A percentile compares a stretch with the other conserved stretches of the same genome.
Conservation (phyloP, 2,329 filamentous ascomycete species). For the Colletotrichum sp. region DNA sequence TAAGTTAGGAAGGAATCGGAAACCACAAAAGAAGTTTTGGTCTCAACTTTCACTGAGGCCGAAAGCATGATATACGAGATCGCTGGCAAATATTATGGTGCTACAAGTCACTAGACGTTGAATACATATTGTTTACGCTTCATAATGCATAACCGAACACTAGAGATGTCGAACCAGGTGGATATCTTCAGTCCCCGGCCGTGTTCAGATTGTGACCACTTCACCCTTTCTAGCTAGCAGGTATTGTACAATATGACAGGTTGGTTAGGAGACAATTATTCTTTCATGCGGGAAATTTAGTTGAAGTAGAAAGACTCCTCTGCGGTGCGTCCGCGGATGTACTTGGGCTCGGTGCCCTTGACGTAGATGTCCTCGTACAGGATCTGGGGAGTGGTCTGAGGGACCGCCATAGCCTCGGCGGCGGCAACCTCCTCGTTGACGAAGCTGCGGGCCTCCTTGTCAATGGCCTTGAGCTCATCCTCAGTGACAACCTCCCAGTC, state of each 20-base stretch:
- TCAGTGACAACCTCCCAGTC: conserved; percentile 93
- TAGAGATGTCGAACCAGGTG: conserved; percentile 8
- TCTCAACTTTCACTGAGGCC: background rate
- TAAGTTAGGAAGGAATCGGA: too few relatives aligned
- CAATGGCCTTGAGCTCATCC: conserved; percentile 94
- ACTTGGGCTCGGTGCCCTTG: conserved; percentile 83
- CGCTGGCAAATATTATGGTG: background rate
- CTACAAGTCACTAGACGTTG: background rate
- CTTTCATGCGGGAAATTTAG: conserved; percentile 30
- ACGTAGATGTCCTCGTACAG: conserved; percentile 98
- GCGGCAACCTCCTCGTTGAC: conserved; percentile 90
- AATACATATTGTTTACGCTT: background rate
- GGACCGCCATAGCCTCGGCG: conserved; percentile 86
- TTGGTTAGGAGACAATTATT: conserved; percentile 22
- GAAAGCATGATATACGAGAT: background rate
- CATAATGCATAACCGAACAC: background rate
- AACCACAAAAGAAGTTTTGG: background rate
- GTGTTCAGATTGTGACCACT: conserved; percentile 21
- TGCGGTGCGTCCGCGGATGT: conserved; percentile 83
- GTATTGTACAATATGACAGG: conserved; percentile 25
- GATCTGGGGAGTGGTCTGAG: conserved; percentile 80
- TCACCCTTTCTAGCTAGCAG: conserved; percentile 24
- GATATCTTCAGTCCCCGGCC: conserved; percentile 20
- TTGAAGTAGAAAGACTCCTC: conserved; percentile 97
- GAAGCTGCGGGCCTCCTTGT: conserved; percentile 87